Evolutionary conservation across 2,329 filamentous ascomycete genomes (phyloP).

Genomic region (Cercospora zeae-maydis): DNA sequence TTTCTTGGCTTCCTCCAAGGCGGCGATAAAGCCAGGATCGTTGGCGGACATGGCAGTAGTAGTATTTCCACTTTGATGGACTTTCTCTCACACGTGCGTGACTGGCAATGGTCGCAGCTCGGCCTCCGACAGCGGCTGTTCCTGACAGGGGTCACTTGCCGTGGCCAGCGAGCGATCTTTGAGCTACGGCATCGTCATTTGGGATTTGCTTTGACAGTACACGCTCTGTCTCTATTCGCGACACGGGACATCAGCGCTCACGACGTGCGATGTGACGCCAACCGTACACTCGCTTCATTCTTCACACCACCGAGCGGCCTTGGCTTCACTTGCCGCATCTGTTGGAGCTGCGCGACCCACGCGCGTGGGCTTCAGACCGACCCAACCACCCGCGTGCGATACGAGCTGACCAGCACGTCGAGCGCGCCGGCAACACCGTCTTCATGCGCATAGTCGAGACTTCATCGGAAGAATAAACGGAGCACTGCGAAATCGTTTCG

Average conservation of each 20-base stretch:
- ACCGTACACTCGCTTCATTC: neutral
- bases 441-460: constrained; percentile 7
- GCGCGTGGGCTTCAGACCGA: neutral
- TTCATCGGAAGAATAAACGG: neutral
- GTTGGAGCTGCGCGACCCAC: neutral
- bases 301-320: neutral
- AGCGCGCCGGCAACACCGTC: neutral
- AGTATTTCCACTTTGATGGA: constrained; percentile 14
- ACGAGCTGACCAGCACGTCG: neutral
- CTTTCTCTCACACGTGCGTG: neutral
- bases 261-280: neutral
- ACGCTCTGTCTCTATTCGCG: neutral
- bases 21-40: constrained; percentile 55
- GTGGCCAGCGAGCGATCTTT: neutral
- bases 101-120: neutral
- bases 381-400: constrained; percentile 1
- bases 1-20: constrained; percentile 55
- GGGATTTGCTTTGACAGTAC: neutral
- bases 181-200: constrained; percentile 6
- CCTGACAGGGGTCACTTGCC: constrained; percentile 2
- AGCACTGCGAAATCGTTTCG: neutral
- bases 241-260: neutral
- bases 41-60: constrained; percentile 31
- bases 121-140: constrained; percentile 2
- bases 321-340: neutral